Conservation (phyloP, 495 filamentous ascomycete species). For the Aspergillus sclerotioniger region DNA sequence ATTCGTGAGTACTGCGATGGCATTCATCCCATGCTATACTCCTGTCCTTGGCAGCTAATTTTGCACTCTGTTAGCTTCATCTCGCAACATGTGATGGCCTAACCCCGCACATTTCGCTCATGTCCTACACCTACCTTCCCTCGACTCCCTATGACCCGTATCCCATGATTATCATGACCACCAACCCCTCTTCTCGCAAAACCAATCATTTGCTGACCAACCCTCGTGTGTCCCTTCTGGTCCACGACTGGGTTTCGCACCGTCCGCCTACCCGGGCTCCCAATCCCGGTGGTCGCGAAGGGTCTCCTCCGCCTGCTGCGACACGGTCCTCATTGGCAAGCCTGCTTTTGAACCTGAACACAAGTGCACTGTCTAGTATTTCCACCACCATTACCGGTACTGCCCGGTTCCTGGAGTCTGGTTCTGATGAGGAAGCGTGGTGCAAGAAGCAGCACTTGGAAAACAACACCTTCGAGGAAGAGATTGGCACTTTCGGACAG, state of each 20-base stretch:
- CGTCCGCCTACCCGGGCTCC: constrained; percentile 74
- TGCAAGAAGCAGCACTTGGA: constrained; percentile 79
- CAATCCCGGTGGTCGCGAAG: constrained; percentile 50
- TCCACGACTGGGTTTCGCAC: constrained; percentile 98
- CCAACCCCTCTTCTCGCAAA: constrained; percentile 83
- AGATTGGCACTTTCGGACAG: constrained; percentile 46
- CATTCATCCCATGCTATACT: background rate
- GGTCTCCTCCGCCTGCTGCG: constrained; percentile 61
- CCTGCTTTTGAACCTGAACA: constrained; percentile 85
- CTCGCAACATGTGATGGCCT: constrained; percentile 83
- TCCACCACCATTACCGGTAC: constrained; percentile 88
- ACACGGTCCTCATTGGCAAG: constrained; percentile 71
- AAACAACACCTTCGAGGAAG: constrained; percentile 80
- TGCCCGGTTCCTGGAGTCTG: constrained; percentile 67
- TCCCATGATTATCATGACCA: constrained; percentile 90
- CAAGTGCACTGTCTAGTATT: constrained; percentile 82
- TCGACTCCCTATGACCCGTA: constrained; percentile 68
- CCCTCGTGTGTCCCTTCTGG: constrained; percentile 88
- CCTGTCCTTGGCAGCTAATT: constrained; percentile 3
- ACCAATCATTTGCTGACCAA: constrained; percentile 83
- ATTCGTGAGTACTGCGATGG: constrained; percentile 60
- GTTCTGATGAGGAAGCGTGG: constrained; percentile 76
- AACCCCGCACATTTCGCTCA: constrained; percentile 89
- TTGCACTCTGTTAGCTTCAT: constrained; percentile 64
- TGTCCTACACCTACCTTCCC: constrained; percentile 98